Base-by-base conservation (phyloP, 495 filamentous ascomycete species). In the Tuber indicum region DNA sequence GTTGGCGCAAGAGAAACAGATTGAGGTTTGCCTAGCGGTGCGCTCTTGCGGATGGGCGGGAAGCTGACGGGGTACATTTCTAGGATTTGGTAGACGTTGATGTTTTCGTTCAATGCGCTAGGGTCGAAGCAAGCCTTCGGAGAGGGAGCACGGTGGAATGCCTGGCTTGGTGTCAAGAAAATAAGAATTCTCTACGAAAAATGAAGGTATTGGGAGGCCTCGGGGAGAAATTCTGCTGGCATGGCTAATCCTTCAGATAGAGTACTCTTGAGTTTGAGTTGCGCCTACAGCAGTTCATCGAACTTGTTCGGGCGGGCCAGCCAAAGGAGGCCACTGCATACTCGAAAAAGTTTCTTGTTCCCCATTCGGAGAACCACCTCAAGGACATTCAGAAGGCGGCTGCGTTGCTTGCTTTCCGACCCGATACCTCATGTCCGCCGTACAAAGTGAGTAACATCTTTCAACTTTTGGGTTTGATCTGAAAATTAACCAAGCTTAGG, bases 241-340 rank as follows among this genome's bases (percentile, higher is more conserved):
- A 58, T 45, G 16, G 26, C n/a, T 77, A 43, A 62, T 42, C 69
- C 26, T 44, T 45, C 41, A 17, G 46, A 26, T 84, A 95, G 91
- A 94, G 91, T 80, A 93, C 92, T 72, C 88, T 99, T 43, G 96
- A 98, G 84, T 96, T 97, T 83, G 92, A 97, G 87, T 88, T 99
- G 16, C 90, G 96, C n/a, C 87, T 96, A 79, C 96, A 99, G 85
- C 94, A 98, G 83, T 98, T 92, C 84, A 94, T 98, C 78, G 96
- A 98, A 83, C 87, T 98, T 75, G 88, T 96, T 73, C 88, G 96
- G 66, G 89, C 86, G 49, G 71, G 82, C 7, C 92, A 91, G 79
- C 87, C 91, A 42, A 81, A 90, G 73, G 93, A 97, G 76, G 92
- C 94, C n/a, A 91, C 92, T 75, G 83, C 85, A 36, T 91, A 98